Evolutionary conservation across 2,329 filamentous ascomycete species (phyloP), one percentile per base, ranked within the genome.

Genomic region (Sclerotiophoma versabilis): DNA sequence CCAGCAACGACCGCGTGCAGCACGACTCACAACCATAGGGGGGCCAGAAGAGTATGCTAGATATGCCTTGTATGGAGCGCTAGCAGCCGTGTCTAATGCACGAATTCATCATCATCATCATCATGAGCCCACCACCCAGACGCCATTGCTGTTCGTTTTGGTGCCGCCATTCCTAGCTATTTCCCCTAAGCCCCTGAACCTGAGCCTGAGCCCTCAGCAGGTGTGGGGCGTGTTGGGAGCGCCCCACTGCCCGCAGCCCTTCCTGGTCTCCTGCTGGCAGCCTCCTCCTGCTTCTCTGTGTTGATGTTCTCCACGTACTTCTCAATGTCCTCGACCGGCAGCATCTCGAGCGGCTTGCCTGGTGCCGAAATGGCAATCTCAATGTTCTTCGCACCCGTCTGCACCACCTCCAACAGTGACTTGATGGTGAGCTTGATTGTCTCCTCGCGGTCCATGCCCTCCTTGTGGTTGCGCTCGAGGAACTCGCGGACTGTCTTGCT

Each of bases 401-500:
- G 95, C 59, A 99, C 95, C 48, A 99, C 95, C 78, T 99, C 95
- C 57, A 99, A 82, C 62, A 99, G 85, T 32, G 95, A 99, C 83
- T 99, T 99, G 83, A 99, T 96, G 7, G 95, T 95, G 68, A 99
- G 83, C 75, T 96, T 92, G 76, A 99, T 96, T 34, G 96, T 98
- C 69, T 92, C 89, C 80, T 97, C 92, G 61, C 93, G 87, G 76
- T 97, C 91, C 93, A 99, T 96, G 60, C 91, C 91, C 70, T 96
- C 92, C 83, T 96, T 96, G 85, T 99, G 96, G 81, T 99, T 97
- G 75, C 96, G 89, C 81, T 99, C 95, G 65, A 99, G 86, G 79
- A 99, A 99, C 76, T 99, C 95, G 71, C 95, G 91, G 53, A 99
- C 95, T 9, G 95, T 99, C 85, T 99, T 99, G 85, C 92, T 96